Evolutionary conservation across 257 asterid genomes (phyloP).

Genomic region (Jasminum sambac): DNA sequence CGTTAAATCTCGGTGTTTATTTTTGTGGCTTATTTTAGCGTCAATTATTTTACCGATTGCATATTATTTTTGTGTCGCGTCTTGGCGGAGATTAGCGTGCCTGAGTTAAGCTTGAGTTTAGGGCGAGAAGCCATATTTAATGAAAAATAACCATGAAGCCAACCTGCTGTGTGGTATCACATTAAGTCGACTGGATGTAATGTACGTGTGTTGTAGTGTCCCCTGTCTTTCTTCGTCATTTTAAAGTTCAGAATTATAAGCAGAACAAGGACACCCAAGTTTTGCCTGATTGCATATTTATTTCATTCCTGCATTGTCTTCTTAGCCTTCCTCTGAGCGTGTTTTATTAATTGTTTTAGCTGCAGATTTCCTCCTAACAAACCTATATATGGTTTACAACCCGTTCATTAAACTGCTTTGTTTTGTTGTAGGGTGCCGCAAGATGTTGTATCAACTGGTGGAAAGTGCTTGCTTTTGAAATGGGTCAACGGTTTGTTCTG

Average conservation of each 20-base stretch:
- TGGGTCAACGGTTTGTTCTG: conserved; percentile 52
- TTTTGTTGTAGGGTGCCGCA: conserved; percentile 47
- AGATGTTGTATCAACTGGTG: conserved; percentile 52
- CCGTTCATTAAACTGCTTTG: neutral
- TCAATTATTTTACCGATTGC: too few relatives aligned
- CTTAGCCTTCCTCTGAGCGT: neutral
- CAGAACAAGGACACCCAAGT: neutral
- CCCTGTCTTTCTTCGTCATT: neutral
- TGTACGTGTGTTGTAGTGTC: neutral
- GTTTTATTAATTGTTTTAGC: neutral
- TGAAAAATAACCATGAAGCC: neutral
- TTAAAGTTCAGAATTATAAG: neutral
- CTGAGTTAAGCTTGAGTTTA: too few relatives aligned
- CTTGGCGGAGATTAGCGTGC: too few relatives aligned
- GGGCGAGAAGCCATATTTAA: neutral
- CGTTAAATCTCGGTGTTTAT: too few relatives aligned
- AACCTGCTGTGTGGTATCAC: neutral
- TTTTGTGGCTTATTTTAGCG: too few relatives aligned
- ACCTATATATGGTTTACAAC: neutral
- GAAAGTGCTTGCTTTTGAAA: conserved; percentile 45
- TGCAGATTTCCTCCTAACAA: neutral
- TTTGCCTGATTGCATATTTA: neutral
- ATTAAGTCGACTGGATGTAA: neutral
- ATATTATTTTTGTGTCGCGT: too few relatives aligned
- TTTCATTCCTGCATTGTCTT: neutral